Percentiles rank a stretch among this genome's conserved stretches.
These are phyloP conservation scores for Boechera stricta DNA, from an alignment of 345 rosid species.

Conservation along the genomic window DNA sequence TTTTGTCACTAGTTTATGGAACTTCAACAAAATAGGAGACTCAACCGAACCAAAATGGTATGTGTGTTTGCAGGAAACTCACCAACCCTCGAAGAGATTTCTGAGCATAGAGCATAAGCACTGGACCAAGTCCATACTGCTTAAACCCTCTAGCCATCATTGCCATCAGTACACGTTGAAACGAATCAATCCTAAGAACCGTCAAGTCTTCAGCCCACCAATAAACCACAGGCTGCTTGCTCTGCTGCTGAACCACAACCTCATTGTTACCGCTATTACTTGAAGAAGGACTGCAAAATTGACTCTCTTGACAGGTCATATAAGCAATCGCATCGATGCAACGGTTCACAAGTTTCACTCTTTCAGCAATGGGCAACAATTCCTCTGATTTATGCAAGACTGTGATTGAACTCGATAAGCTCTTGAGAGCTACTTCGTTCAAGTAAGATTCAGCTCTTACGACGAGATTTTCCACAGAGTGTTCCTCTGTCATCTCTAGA, in stretches of 20 bases:
- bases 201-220: too few relatives aligned
- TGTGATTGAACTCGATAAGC: conserved; percentile 70
- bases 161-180: conserved; percentile 79
- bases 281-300: conserved; percentile 53
- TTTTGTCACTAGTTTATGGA: neutral
- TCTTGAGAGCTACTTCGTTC: conserved; percentile 75
- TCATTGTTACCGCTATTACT: conserved; percentile 52
- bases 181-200: conserved; percentile 73
- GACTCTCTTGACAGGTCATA: conserved; percentile 75
- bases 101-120: conserved; percentile 94
- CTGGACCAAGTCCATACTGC: conserved; percentile 85
- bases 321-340: conserved; percentile 84
- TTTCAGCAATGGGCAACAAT: conserved; percentile 71
- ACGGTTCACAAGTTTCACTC: conserved; percentile 72
- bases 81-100: conserved; percentile 97
- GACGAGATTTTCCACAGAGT: conserved; percentile 70
- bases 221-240: conserved; percentile 62
- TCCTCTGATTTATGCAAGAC: conserved; percentile 65
- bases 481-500: conserved; percentile 90
- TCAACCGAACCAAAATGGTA: neutral
- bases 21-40: neutral
- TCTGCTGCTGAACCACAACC: conserved; percentile 44
- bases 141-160: conserved; percentile 88
- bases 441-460: conserved; percentile 78
- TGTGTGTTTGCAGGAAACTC: conserved; percentile 48